Percentiles rank a stretch among this genome's conserved stretches.
Evolutionary conservation across 1,284 basidiomycete species (phyloP).

Genomic region (Rugosomyces carneus): DNA sequence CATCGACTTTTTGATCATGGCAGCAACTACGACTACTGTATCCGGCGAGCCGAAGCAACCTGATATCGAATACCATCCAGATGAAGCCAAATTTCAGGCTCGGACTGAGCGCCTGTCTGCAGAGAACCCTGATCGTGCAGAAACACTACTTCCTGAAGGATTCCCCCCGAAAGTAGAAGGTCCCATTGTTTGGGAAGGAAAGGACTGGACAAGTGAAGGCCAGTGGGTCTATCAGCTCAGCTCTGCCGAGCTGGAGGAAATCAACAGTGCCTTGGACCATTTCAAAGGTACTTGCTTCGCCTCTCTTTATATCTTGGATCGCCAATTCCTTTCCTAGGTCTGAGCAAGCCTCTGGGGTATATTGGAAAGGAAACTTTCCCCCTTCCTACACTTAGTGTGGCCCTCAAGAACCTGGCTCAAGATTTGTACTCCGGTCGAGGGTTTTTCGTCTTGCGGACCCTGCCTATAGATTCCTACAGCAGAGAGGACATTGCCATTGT

Average conservation of each 20-base stretch:
- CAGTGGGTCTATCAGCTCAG: conserved; percentile 36
- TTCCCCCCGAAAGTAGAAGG: conserved; percentile 30
- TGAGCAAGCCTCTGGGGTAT: conserved; percentile 25
- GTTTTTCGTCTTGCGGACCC: conserved; percentile 34
- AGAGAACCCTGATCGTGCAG: conserved; percentile 30
- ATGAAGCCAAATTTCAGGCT: conserved; percentile 30
- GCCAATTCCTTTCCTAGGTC: conserved; percentile 15
- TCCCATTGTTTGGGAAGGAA: conserved; percentile 38
- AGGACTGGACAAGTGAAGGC: conserved; percentile 33
- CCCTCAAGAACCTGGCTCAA: conserved; percentile 21
- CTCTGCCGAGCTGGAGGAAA: conserved; percentile 29
- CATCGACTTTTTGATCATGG: conserved; percentile 1
- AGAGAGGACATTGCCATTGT: conserved; percentile 29
- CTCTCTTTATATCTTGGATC: not conserved
- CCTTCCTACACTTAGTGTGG: conserved; percentile 27
- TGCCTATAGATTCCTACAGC: conserved; percentile 31
- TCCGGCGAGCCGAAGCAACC: conserved; percentile 24
- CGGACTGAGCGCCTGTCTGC: conserved; percentile 31
- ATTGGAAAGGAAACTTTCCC: conserved; percentile 30
- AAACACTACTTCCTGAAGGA: conserved; percentile 26
- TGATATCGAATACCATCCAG: conserved; percentile 37
- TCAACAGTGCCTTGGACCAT: conserved; percentile 29
- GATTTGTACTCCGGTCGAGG: conserved; percentile 34
- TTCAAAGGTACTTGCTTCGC: conserved; percentile 28
- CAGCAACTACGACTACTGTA: conserved; percentile 6